Evolutionary conservation across 768 basidiomycete species (phyloP).

Genomic region (Tylopilus rubrobrunneus): DNA sequence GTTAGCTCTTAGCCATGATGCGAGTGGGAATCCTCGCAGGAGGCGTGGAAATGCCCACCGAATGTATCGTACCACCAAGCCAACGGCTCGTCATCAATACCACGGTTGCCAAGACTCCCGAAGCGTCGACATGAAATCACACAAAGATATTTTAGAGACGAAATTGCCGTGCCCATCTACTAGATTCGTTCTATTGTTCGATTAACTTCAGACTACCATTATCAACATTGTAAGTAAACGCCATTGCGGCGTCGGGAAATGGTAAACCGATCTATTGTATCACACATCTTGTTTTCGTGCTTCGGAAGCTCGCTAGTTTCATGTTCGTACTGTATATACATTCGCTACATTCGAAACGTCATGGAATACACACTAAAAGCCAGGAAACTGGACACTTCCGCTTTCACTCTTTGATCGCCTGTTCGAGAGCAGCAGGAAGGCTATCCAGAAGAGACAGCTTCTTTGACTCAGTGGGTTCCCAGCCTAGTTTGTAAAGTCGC

Average conservation of each 20-base stretch:
- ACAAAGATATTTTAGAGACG: neutral
- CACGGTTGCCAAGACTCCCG: conserved; percentile 6
- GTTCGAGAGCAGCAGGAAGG: conserved; percentile 30
- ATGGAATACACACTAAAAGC: conserved; percentile 1
- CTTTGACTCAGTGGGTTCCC: conserved; percentile 32
- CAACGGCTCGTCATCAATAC: conserved; percentile 36
- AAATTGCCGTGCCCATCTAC: neutral
- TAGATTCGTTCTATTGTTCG: conserved; percentile 16
- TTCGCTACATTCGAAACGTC: neutral
- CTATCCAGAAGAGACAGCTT: conserved; percentile 27
- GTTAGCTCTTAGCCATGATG: conserved; percentile 69
- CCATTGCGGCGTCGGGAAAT: neutral
- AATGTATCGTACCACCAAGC: conserved; percentile 43
- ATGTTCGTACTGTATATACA: conserved; percentile 8
- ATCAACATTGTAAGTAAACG: conserved; percentile 6
- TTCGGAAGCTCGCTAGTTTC: neutral
- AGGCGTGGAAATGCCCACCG: conserved; percentile 50
- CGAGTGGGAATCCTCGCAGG: conserved; percentile 66
- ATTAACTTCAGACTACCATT: conserved; percentile 2
- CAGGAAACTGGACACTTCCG: neutral
- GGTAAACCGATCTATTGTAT: conserved; percentile 2
- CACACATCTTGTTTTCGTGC: neutral
- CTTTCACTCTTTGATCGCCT: conserved; percentile 9
- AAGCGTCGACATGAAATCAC: neutral
- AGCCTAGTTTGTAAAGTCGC: conserved; percentile 37